phyloP scores from a whole-genome alignment of 2,329 filamentous ascomycete species.

The Xylaria sp. region DNA sequence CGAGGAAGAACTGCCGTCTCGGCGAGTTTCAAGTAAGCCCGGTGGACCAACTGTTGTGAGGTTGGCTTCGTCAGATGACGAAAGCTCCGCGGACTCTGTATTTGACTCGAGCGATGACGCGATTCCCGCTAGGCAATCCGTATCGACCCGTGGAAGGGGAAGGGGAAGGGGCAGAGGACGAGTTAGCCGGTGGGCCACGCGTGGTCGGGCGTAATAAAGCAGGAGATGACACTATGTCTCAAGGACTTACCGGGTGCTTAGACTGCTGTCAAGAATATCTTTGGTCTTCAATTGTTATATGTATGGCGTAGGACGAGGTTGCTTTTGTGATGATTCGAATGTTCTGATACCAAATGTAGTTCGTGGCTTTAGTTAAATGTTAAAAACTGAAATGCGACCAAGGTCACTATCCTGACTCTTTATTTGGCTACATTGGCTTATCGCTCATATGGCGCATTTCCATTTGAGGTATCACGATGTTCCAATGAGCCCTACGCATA shows the following conservation, averaged over 20 bases:
- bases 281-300: not conserved
- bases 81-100: conserved; percentile 36
- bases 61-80: conserved; percentile 38
- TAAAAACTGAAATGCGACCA: not conserved
- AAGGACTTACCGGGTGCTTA: not conserved
- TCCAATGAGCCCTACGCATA: too few relatives aligned
- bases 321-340: not conserved
- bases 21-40: conserved; percentile 29
- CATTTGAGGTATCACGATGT: not conserved
- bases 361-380: not conserved
- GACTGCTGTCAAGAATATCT: not conserved
- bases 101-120: conserved; percentile 38
- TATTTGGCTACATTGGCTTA: not conserved
- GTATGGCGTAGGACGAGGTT: not conserved
- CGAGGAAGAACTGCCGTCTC: conserved; percentile 21
- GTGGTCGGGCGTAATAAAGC: conserved; percentile 56
- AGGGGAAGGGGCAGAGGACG: conserved; percentile 35
- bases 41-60: conserved; percentile 44
- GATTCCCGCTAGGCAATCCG: conserved; percentile 32
- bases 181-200: conserved; percentile 33
- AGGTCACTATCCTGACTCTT: too few relatives aligned
- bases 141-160: conserved; percentile 60
- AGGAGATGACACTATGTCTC: not conserved
- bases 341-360: not conserved
- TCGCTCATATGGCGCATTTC: not conserved